Percentiles rank a stretch among this genome's conserved stretches.
Conservation (phyloP, 2,329 filamentous ascomycete species). For the Knufia fluminis region DNA sequence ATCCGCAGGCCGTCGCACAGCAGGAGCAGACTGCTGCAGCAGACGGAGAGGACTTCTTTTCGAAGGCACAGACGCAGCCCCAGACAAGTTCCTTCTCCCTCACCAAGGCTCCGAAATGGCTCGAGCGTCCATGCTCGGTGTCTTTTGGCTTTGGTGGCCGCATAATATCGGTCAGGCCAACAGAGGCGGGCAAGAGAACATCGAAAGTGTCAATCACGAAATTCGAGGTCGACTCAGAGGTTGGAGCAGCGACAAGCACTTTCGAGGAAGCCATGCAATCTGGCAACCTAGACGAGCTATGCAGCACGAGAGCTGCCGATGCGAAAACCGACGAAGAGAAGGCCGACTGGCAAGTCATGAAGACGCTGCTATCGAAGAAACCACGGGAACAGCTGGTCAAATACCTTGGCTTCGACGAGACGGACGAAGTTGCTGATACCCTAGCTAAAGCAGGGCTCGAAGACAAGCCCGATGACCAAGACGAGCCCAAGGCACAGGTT, state of each 20-base stretch:
- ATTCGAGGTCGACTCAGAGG: slow-evolving; percentile 79
- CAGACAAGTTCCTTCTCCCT: slow-evolving; percentile 85
- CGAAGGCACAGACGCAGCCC: slow-evolving; percentile 81
- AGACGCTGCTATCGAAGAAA: slow-evolving; percentile 75
- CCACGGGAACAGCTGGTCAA: slow-evolving; percentile 79
- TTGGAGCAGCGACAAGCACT: slow-evolving; percentile 73
- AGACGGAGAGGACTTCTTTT: slow-evolving; percentile 94
- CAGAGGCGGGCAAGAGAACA: slow-evolving; percentile 51
- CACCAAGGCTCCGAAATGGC: slow-evolving; percentile 78
- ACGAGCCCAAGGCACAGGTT: slow-evolving; percentile 39
- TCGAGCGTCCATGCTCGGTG: slow-evolving; percentile 72
- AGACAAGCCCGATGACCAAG: slow-evolving; percentile 27
- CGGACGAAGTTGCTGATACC: slow-evolving; percentile 40
- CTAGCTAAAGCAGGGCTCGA: slow-evolving; percentile 31
- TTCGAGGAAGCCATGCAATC: slow-evolving; percentile 75
- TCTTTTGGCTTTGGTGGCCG: slow-evolving; percentile 96
- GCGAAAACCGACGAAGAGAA: slow-evolving; percentile 84
- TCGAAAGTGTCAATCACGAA: slow-evolving; percentile 77
- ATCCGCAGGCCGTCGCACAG: slow-evolving; percentile 61
- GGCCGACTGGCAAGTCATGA: slow-evolving; percentile 90
- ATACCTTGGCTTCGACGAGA: slow-evolving; percentile 74
- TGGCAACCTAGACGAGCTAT: slow-evolving; percentile 70
- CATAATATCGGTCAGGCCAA: slow-evolving; percentile 61
- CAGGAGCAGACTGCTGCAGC: slow-evolving; percentile 56
- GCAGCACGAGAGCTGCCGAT: slow-evolving; percentile 64